Evolutionary conservation across 495 filamentous ascomycete species (phyloP).

Genomic region (Podospora pseudoanserina): DNA sequence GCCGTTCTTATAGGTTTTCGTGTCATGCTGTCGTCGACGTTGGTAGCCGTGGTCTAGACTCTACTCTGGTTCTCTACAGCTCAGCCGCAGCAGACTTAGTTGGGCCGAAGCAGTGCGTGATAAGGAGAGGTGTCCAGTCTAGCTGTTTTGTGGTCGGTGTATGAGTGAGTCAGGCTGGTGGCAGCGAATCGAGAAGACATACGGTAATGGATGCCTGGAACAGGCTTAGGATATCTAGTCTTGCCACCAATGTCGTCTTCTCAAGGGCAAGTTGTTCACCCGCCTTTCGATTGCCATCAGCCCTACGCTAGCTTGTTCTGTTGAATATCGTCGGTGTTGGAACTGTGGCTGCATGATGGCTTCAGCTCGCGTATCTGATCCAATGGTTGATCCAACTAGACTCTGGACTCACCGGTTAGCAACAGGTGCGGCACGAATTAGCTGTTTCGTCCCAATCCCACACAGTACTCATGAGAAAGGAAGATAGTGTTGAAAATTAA

Average conservation of each 20-base stretch:
- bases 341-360: background rate
- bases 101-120: background rate
- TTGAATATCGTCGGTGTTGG: background rate
- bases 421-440: too few relatives aligned
- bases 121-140: background rate
- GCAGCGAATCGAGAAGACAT: background rate
- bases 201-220: background rate
- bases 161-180: background rate
- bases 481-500: background rate
- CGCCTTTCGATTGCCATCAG: background rate
- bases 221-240: background rate
- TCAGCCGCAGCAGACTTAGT: background rate
- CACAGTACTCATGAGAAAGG: background rate
- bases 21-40: background rate
- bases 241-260: background rate
- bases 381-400: too few relatives aligned
- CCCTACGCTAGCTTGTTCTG: background rate
- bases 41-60: background rate
- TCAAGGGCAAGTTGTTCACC: too few relatives aligned
- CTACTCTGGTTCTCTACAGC: background rate
- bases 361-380: too few relatives aligned
- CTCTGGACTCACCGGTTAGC: too few relatives aligned
- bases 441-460: too few relatives aligned
- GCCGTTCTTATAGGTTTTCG: background rate
- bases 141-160: background rate